Conservation (phyloP, 192 early-diverging fungal genomes). For the Entomortierella parvispora region DNA sequence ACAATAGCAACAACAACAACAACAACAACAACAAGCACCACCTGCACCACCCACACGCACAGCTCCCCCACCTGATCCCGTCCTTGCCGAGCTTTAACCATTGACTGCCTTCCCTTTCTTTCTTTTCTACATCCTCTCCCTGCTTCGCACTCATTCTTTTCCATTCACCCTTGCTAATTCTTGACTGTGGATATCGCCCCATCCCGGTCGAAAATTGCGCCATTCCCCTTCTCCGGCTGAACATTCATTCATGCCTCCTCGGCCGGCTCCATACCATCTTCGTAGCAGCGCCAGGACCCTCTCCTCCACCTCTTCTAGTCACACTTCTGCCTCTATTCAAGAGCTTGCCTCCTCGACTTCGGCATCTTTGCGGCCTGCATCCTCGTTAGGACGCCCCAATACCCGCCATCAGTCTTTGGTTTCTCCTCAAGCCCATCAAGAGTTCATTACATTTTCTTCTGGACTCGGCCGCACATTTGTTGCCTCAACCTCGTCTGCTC, state of each 20-base stretch:
- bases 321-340: background rate
- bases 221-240: conserved; percentile 3
- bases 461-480: conserved; percentile 37
- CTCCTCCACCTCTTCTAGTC: background rate
- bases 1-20: too few species aligned
- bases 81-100: background rate
- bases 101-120: background rate
- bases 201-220: conserved; percentile 31
- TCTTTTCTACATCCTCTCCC: background rate
- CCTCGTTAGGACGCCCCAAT: conserved; percentile 23
- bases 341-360: conserved; percentile 3
- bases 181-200: conserved; percentile 29
- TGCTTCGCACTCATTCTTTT: background rate
- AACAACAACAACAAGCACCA: too few species aligned
- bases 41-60: too few species aligned
- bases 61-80: too few species aligned
- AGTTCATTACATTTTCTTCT: conserved; percentile 36
- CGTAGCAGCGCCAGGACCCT: conserved; percentile 13
- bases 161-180: conserved; percentile 6
- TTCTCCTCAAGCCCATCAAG: conserved; percentile 23
- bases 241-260: conserved; percentile 43
- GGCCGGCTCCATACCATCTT: conserved; percentile 18
- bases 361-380: background rate
- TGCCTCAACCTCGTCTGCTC: background rate
- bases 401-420: conserved; percentile 40